A percentile compares a stretch with the other conserved stretches of the same genome.
Evolutionary conservation across 2,329 filamentous ascomycete species (phyloP).

Genomic region (Exophiala sp.): DNA sequence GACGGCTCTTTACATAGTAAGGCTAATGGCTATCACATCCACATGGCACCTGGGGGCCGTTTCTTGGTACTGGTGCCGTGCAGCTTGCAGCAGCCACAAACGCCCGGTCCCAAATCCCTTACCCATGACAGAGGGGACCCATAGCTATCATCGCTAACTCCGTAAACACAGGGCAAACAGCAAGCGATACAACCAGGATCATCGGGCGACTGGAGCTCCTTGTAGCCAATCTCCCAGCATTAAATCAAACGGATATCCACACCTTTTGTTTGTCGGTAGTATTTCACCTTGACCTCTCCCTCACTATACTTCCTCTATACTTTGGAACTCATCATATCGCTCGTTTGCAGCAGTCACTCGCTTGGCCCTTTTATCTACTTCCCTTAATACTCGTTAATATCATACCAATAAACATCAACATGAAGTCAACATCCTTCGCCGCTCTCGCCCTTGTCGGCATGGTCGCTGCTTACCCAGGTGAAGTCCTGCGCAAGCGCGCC

Average conservation of each 20-base stretch:
- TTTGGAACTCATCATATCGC: background rate
- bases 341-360: slow-evolving; percentile 17
- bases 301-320: background rate
- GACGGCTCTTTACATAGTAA: too few species aligned
- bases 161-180: too few species aligned
- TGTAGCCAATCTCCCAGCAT: slow-evolving; percentile 11
- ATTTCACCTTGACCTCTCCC: background rate
- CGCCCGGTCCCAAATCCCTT: too few species aligned
- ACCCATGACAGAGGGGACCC: too few species aligned
- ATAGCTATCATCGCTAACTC: too few species aligned
- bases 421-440: slow-evolving; percentile 40
- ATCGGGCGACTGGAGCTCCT: background rate
- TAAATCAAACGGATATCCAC: slow-evolving; percentile 1
- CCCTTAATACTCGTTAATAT: slow-evolving; percentile 1
- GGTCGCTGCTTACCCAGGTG: slow-evolving; percentile 41
- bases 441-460: slow-evolving; percentile 39
- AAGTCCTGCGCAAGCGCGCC: slow-evolving; percentile 42
- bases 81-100: too few species aligned
- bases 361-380: slow-evolving; percentile 5
- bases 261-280: background rate
- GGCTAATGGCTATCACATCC: too few species aligned
- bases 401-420: background rate
- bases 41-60: too few species aligned
- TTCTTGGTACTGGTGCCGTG: too few species aligned
- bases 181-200: background rate